Evolutionary conservation across 352 stramenopile genomes (phyloP).

Genomic region (Pythium myriotylum): DNA sequence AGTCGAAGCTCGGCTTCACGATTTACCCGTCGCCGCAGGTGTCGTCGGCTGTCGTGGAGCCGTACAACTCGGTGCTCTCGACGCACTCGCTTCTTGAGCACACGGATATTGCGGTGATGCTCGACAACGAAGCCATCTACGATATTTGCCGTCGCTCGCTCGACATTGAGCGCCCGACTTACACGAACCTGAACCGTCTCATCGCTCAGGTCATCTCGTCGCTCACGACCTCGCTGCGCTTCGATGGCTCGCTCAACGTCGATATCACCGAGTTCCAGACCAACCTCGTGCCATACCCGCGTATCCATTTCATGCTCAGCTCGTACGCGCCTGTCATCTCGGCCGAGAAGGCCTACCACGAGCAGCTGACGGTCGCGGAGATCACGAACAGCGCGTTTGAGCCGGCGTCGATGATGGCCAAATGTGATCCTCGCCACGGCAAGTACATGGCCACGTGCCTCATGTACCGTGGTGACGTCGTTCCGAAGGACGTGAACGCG

Average conservation of each 20-base stretch:
- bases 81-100: slow-evolving; percentile 98
- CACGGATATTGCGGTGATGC: slow-evolving; percentile 97
- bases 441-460: too few species aligned
- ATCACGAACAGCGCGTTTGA: too few species aligned
- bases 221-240: slow-evolving; percentile 74
- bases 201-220: slow-evolving; percentile 97
- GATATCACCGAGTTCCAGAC: slow-evolving; percentile 99
- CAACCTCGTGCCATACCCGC: slow-evolving; percentile 99
- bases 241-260: slow-evolving; percentile 97
- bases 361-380: too few species aligned
- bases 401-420: too few species aligned
- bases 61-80: slow-evolving; percentile 98
- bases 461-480: too few species aligned
- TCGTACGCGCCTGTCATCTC: slow-evolving; percentile 99
- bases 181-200: slow-evolving; percentile 96
- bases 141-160: too few species aligned
- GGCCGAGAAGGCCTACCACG: too few species aligned
- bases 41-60: slow-evolving; percentile 97
- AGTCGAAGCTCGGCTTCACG: slow-evolving; percentile 97
- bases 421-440: too few species aligned
- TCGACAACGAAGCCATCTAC: slow-evolving; percentile 94
- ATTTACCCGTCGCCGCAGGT: slow-evolving; percentile 97
- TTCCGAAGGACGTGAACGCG: too few species aligned
- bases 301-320: slow-evolving; percentile 99
- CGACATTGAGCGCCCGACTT: slow-evolving; percentile 93